phyloP scores from a whole-genome alignment of 805 yeast species.

The Jamesozyma lodderae region DNA sequence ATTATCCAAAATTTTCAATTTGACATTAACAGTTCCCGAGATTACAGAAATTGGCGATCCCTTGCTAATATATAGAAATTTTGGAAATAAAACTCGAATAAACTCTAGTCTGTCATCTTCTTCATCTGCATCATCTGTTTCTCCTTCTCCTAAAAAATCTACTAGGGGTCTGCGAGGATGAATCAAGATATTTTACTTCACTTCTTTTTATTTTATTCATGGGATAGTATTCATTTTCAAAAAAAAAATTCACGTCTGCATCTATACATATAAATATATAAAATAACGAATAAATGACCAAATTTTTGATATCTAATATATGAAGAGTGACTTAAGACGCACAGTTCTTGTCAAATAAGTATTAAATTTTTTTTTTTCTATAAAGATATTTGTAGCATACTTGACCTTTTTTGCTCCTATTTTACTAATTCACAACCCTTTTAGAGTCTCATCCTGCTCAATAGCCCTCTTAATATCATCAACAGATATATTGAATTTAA shows the following conservation, averaged over 20 bases:
- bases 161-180: too few species aligned
- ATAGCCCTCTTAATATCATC: constrained; percentile 60
- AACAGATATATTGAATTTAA: constrained; percentile 60
- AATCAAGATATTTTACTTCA: too few species aligned
- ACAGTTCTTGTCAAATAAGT: too few species aligned
- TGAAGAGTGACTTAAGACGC: too few species aligned
- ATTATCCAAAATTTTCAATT: constrained; percentile 81
- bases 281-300: too few species aligned
- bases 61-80: constrained; percentile 51
- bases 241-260: background rate
- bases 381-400: background rate
- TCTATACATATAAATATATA: too few species aligned
- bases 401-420: background rate
- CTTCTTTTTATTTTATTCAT: too few species aligned
- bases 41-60: constrained; percentile 88
- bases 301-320: too few species aligned
- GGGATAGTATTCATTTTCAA: background rate
- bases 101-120: background rate
- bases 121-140: background rate
- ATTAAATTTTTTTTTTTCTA: too few species aligned
- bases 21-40: constrained; percentile 76
- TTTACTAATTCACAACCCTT: constrained; percentile 17
- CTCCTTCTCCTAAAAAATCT: background rate
- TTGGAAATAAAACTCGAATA: constrained; percentile 13
- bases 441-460: constrained; percentile 43